phyloP scores from a whole-genome alignment of 2,329 filamentous ascomycete genomes.

The Epicoccum nigrum region DNA sequence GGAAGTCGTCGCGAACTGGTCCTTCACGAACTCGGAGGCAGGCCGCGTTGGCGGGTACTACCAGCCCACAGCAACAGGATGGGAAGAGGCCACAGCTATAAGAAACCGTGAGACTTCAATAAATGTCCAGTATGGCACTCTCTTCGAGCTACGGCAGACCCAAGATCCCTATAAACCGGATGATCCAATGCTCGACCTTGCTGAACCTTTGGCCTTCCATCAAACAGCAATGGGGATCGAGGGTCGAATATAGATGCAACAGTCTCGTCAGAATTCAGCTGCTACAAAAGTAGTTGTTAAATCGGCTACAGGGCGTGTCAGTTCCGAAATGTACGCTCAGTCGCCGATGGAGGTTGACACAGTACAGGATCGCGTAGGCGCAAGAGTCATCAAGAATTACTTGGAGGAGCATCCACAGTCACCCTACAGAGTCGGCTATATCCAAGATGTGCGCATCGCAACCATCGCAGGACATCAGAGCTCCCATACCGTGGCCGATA shows the following conservation, averaged over 20 bases:
- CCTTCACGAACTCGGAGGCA: background rate
- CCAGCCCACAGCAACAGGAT: background rate
- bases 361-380: background rate
- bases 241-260: too few species aligned
- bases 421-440: background rate
- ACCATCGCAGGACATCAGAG: background rate
- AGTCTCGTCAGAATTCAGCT: too few species aligned
- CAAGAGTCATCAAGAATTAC: background rate
- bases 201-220: too few species aligned
- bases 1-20: background rate
- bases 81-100: background rate
- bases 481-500: background rate
- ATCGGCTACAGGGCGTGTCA: background rate
- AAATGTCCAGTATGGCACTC: too few species aligned
- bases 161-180: too few species aligned
- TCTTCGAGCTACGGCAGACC: too few species aligned
- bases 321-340: too few species aligned
- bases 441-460: background rate
- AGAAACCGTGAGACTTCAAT: too few species aligned
- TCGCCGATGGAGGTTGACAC: background rate
- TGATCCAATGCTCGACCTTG: too few species aligned
- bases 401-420: background rate
- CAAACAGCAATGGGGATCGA: too few species aligned
- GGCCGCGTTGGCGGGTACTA: background rate
- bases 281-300: background rate